Evolutionary conservation across 1,284 basidiomycete genomes (phyloP), one percentile per base, ranked within the genome.

Genomic region (Malassezia cuniculi): DNA sequence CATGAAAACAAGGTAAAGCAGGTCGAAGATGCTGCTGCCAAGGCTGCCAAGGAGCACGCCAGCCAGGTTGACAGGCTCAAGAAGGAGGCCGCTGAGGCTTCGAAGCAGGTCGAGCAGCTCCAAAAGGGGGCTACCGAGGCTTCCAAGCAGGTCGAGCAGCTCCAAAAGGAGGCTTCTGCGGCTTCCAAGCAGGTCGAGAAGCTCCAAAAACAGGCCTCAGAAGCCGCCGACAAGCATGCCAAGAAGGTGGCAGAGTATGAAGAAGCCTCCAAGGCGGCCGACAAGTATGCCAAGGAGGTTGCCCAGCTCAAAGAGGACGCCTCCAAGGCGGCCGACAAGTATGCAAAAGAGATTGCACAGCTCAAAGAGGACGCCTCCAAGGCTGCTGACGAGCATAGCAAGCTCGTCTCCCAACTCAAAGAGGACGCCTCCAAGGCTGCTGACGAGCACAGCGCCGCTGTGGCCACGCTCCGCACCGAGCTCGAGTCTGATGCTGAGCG

Each of bases 181-280:
- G n/a, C n/a, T n/a, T n/a, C n/a, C n/a, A n/a, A n/a, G n/a, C n/a
- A n/a, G n/a, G n/a, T n/a, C n/a, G n/a, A n/a, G n/a, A n/a, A n/a
- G n/a, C n/a, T n/a, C n/a, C n/a, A n/a, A n/a, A n/a, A n/a, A n/a
- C n/a, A n/a, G n/a, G n/a, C n/a, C n/a, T n/a, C n/a, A n/a, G n/a
- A n/a, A n/a, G n/a, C 26, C 17, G 27, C 32, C 15, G 3, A 10
- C 7, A 12, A 14, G 3, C 37, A 39, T n/a, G 25, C 21, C 15
- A 18, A 35, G 25, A 8, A 26, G 9, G 25, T 9, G 25, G 25
- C 25, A 9, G 9, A 26, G 25, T 9, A 9, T 8, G 25, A 8
- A n/a, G 25, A n/a, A n/a, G n/a, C 32, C 3, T 12, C 21, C 21
- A 34, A 34, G 45, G 33, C 29, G 33, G 36, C 31, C 42, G 48